These are phyloP conservation scores for Raffaelea albimanens DNA, from an alignment of 2,329 filamentous ascomycete genomes.

Conservation along the genomic window DNA sequence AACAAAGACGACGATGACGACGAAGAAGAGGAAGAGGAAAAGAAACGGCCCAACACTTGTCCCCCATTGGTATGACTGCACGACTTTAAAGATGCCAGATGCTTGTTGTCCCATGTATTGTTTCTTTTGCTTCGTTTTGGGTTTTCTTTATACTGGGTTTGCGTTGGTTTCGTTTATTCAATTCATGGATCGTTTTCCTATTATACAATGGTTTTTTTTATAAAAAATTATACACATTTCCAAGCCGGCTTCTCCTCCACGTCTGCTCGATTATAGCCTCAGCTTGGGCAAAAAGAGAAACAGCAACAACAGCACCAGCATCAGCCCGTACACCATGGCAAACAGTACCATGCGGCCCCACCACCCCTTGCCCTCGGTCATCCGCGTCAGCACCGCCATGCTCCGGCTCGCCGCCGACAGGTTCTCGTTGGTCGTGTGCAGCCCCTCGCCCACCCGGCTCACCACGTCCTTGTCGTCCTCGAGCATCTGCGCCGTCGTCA, in stretches of 20 bases:
- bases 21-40: too few species aligned
- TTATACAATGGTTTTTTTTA: too few species aligned
- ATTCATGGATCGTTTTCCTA: too few species aligned
- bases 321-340: conserved; percentile 72
- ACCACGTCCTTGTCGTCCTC: conserved; percentile 65
- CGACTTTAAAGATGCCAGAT: too few species aligned
- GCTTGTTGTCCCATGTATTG: too few species aligned
- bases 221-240: too few species aligned
- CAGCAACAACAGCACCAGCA: conserved; percentile 66
- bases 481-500: conserved; percentile 61
- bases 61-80: too few species aligned
- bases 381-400: conserved; percentile 67
- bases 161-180: too few species aligned
- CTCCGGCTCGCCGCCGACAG: conserved; percentile 67
- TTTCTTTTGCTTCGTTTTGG: too few species aligned
- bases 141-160: too few species aligned
- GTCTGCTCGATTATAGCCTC: conserved; percentile 52
- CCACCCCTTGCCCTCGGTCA: conserved; percentile 86
- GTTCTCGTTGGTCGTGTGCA: conserved; percentile 66
- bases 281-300: conserved; percentile 85
- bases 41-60: too few species aligned
- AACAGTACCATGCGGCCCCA: conserved; percentile 78
- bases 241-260: neutral
- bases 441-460: conserved; percentile 58
- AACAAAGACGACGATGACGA: too few species aligned